A percentile compares a stretch with the other conserved stretches of the same genome.
These are phyloP conservation scores for Apiospora kogelbergensis DNA, from an alignment of 2,329 filamentous ascomycete species.

Conservation along the genomic window DNA sequence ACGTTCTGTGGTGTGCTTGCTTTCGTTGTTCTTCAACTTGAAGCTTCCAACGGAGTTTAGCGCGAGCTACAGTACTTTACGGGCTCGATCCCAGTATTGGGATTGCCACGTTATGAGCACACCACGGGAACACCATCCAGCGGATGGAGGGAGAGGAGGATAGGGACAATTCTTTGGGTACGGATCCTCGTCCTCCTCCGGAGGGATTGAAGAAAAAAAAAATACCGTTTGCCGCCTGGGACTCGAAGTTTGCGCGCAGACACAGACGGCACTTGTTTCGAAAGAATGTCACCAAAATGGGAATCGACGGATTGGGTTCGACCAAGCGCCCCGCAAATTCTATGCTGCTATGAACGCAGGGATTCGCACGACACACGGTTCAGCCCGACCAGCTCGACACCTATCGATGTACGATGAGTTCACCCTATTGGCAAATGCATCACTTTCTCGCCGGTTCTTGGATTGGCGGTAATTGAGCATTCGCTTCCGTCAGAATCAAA, in stretches of 20 bases:
- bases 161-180: not conserved
- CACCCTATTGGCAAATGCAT: not conserved
- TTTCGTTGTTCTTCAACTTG: conserved; percentile 8
- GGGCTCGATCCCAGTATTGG: not conserved
- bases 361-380: not conserved
- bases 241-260: conserved; percentile 6
- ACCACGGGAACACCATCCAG: not conserved
- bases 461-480: not conserved
- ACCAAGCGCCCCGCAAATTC: conserved; percentile 11
- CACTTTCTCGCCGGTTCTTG: not conserved
- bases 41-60: conserved; percentile 15
- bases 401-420: not conserved
- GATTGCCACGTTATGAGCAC: not conserved
- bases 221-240: not conserved
- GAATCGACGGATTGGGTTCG: conserved; percentile 9
- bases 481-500: not conserved
- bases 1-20: conserved; percentile 7
- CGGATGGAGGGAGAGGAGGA: not conserved
- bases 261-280: conserved; percentile 11
- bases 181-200: not conserved
- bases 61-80: conserved; percentile 5
- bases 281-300: conserved; percentile 11
- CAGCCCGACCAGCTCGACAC: not conserved
- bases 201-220: not conserved
- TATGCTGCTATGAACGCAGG: not conserved